These are phyloP conservation scores for Digitaria exilis DNA, from an alignment of 202 grass and related monocot genomes.

Conservation along the genomic window DNA sequence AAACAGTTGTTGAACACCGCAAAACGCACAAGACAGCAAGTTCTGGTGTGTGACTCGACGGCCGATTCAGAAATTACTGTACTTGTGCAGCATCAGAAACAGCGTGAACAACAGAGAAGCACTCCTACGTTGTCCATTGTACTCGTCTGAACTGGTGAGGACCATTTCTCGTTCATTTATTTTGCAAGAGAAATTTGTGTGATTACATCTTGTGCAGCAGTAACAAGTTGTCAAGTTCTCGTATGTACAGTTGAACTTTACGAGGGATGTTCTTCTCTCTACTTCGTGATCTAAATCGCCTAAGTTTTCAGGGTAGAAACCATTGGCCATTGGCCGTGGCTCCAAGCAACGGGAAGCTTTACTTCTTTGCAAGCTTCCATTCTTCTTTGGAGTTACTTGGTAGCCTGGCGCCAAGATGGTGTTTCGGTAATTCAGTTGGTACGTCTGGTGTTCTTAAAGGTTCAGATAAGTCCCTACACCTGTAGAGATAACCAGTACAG, in stretches of 20 bases:
- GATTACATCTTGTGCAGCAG: conserved; percentile 38
- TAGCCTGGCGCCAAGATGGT: background rate
- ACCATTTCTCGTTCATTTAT: background rate
- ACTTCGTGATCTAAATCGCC: conserved; percentile 20
- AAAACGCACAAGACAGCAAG: too few species aligned
- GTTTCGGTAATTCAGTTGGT: background rate
- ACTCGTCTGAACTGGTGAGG: background rate
- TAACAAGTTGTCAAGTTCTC: conserved; percentile 16
- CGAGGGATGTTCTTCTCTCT: conserved; percentile 9
- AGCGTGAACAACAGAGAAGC: background rate
- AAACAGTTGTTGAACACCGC: too few species aligned
- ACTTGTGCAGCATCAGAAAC: too few species aligned
- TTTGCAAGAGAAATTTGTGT: background rate
- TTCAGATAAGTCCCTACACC: conserved; percentile 44
- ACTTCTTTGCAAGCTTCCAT: conserved; percentile 38
- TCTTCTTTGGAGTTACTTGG: background rate
- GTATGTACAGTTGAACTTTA: conserved; percentile 60
- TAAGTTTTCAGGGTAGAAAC: conserved; percentile 2
- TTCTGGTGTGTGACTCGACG: too few species aligned
- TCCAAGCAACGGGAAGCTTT: conserved; percentile 6
- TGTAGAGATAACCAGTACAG: conserved; percentile 4
- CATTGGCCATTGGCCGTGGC: conserved; percentile 8
- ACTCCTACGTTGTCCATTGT: background rate
- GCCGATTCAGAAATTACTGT: too few species aligned
- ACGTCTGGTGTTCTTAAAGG: conserved; percentile 9